A percentile compares a stretch with the other conserved stretches of the same genome.
Conservation (phyloP, 805 yeast species). For the Komagataella phaffii region DNA sequence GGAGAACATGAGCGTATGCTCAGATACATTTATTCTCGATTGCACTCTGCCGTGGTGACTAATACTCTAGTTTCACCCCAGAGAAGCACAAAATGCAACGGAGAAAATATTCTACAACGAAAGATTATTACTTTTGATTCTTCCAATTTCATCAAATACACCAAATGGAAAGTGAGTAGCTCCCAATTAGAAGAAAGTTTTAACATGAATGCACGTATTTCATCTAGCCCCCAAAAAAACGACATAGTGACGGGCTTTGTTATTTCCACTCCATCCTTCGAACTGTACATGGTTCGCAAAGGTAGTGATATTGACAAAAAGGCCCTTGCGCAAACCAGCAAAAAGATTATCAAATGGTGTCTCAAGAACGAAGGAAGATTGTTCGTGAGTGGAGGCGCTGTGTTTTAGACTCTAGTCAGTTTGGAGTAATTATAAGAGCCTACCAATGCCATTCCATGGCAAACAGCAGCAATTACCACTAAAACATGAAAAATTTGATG, state of each 20-base stretch:
- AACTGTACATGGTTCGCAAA: constrained; percentile 41
- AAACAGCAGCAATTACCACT: constrained; percentile 65
- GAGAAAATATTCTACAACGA: not conserved
- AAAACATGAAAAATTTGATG: constrained; percentile 76
- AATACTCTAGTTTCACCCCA: not conserved
- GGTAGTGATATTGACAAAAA: constrained; percentile 43
- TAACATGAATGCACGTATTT: not conserved
- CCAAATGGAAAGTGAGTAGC: constrained; percentile 10
- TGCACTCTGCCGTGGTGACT: not conserved
- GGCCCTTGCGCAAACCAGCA: constrained; percentile 45
- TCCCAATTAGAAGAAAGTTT: not conserved
- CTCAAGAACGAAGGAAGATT: constrained; percentile 53
- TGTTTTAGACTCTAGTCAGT: constrained; percentile 21
- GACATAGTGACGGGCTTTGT: constrained; percentile 14
- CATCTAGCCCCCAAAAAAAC: constrained; percentile 2
- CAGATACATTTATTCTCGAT: not conserved
- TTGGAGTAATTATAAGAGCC: constrained; percentile 26
- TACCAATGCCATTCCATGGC: constrained; percentile 55
- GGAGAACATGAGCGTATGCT: not conserved
- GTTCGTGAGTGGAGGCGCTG: constrained; percentile 65
- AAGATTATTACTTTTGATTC: constrained; percentile 3
- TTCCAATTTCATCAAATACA: constrained; percentile 11
- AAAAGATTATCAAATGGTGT: constrained; percentile 65
- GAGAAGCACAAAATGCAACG: not conserved
- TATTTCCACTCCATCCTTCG: constrained; percentile 29